phyloP scores from a whole-genome alignment of 2,329 filamentous ascomycete genomes.

The Penicillium sp. region DNA sequence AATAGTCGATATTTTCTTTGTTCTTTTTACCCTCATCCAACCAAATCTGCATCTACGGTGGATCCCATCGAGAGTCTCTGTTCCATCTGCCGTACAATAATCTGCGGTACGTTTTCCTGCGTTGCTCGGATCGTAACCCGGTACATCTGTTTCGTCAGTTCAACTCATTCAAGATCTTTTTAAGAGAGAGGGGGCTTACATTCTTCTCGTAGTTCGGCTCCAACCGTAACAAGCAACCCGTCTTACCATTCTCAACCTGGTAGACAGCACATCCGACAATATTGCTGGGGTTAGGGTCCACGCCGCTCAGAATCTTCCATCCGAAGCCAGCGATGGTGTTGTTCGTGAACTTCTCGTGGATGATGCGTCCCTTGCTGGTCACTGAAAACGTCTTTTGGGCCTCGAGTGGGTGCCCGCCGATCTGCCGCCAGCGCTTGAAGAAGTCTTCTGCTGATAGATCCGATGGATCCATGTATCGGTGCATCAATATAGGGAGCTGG shows the following conservation, averaged over 20 bases:
- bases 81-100: conserved; percentile 82
- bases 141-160: conserved; percentile 67
- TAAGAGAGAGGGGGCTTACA: conserved; percentile 54
- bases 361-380: conserved; percentile 56
- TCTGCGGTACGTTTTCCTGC: conserved; percentile 77
- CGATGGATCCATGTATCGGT: conserved; percentile 96
- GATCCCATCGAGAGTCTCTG: conserved; percentile 64
- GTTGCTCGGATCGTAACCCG: conserved; percentile 91
- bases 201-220: conserved; percentile 91
- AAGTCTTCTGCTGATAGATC: conserved; percentile 87
- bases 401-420: conserved; percentile 82
- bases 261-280: conserved; percentile 86
- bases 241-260: conserved; percentile 75
- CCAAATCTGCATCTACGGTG: conserved; percentile 14
- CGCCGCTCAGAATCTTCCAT: conserved; percentile 78
- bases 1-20: neutral
- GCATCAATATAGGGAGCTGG: conserved; percentile 79
- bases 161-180: conserved; percentile 17
- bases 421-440: conserved; percentile 99
- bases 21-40: neutral
- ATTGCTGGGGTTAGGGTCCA: conserved; percentile 91
- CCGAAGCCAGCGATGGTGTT: conserved; percentile 77
- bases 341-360: conserved; percentile 68
- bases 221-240: conserved; percentile 85
- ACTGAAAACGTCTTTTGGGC: conserved; percentile 81